Evolutionary conservation across 352 stramenopile species (phyloP).

Genomic region (Albugo laibachii): DNA sequence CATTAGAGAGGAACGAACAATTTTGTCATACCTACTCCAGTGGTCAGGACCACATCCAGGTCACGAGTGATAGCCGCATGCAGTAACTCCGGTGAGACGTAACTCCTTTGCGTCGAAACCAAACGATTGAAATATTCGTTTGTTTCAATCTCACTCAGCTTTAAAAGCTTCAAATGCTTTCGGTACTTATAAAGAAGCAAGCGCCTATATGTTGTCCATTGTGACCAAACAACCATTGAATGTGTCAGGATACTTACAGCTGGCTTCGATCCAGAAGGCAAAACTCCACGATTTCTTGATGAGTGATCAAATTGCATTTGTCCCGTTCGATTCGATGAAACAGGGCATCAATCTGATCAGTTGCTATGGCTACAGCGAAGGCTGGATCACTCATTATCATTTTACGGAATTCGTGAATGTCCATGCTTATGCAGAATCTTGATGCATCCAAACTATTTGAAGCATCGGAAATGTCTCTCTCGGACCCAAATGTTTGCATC

Average conservation of each 20-base stretch:
- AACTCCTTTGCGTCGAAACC: slow-evolving; percentile 12
- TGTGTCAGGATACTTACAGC: slow-evolving; percentile 18
- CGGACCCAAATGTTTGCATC: slow-evolving; percentile 39
- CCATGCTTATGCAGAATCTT: slow-evolving; percentile 7
- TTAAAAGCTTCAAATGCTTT: slow-evolving; percentile 28
- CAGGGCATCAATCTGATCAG: slow-evolving; percentile 47
- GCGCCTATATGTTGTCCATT: slow-evolving; percentile 13
- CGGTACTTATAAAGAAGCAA: slow-evolving; percentile 63
- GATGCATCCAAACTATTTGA: slow-evolving; percentile 7
- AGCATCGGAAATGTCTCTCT: slow-evolving; percentile 11
- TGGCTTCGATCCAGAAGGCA: slow-evolving; percentile 62
- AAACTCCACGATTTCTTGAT: slow-evolving; percentile 63
- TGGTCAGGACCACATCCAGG: slow-evolving; percentile 58
- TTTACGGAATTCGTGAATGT: slow-evolving; percentile 55
- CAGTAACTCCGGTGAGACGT: slow-evolving; percentile 33
- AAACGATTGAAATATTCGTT: slow-evolving; percentile 50
- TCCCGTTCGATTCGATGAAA: slow-evolving; percentile 51
- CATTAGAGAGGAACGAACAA: not conserved
- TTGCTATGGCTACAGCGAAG: slow-evolving; percentile 45
- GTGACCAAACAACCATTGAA: not conserved
- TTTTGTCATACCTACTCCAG: slow-evolving; percentile 23
- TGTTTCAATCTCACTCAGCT: slow-evolving; percentile 59
- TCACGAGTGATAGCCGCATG: slow-evolving; percentile 40
- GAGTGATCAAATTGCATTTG: slow-evolving; percentile 26
- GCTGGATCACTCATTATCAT: slow-evolving; percentile 55